These are phyloP conservation scores for Serendipita indica DNA, from an alignment of 768 basidiomycete species.

Conservation along the genomic window DNA sequence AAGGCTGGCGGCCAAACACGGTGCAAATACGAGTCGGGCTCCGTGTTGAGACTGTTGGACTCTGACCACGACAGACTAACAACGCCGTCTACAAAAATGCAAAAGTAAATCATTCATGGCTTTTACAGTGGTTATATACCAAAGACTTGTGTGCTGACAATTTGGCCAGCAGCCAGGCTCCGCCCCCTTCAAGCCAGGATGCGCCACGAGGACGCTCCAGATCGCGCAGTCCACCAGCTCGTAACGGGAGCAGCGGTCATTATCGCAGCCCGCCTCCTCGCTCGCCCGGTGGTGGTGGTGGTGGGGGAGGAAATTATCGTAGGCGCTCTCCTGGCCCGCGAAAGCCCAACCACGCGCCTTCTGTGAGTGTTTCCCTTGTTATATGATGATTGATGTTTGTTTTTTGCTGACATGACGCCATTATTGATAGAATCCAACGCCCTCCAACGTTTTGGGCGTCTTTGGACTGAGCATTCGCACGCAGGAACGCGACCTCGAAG, in stretches of 20 bases:
- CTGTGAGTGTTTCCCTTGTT: slow-evolving; percentile 35
- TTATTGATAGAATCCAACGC: slow-evolving; percentile 63
- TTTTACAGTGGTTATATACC: slow-evolving; percentile 18
- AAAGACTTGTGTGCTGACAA: slow-evolving; percentile 76
- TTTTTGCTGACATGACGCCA: slow-evolving; percentile 23
- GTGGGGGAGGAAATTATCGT: slow-evolving; percentile 25
- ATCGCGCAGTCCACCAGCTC: slow-evolving; percentile 49
- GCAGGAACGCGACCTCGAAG: slow-evolving; percentile 82
- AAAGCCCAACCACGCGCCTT: slow-evolving; percentile 54
- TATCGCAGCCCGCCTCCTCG: slow-evolving; percentile 38
- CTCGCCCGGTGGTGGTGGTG: slow-evolving; percentile 6
- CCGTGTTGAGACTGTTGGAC: no score
- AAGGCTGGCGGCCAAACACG: slow-evolving; percentile 3
- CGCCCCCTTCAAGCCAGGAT: slow-evolving; percentile 25
- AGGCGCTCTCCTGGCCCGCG: slow-evolving; percentile 44
- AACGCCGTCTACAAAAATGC: no score
- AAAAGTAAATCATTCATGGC: neutral
- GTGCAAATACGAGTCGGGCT: no score
- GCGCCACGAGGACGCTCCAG: slow-evolving; percentile 43
- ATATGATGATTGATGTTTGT: slow-evolving; percentile 10
- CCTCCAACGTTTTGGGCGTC: slow-evolving; percentile 84
- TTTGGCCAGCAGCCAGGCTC: slow-evolving; percentile 34
- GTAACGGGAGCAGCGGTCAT: slow-evolving; percentile 28
- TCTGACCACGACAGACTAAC: no score
- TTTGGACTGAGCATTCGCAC: slow-evolving; percentile 97